Evolutionary conservation across 2,329 filamentous ascomycete genomes (phyloP).

Genomic region (Hypoxylon sp.): DNA sequence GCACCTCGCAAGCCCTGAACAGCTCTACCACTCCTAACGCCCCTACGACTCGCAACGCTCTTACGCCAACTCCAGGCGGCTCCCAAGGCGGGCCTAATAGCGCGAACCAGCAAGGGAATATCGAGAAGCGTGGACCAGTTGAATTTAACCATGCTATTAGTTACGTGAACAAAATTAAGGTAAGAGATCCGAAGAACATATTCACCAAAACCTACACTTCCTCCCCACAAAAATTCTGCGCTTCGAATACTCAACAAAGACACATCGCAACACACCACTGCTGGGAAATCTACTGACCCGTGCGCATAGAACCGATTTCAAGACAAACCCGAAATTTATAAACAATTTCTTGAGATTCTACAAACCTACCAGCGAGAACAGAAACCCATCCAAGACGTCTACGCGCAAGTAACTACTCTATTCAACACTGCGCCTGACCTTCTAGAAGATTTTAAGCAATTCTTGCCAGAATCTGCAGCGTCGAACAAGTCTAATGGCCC

Average conservation of each 20-base stretch:
- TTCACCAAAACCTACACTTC: not conserved
- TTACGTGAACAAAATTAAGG: conserved; percentile 99
- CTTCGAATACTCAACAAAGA: conserved; percentile 3
- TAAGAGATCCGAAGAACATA: conserved; percentile 59
- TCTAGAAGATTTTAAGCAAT: conserved; percentile 98
- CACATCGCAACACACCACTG: not conserved
- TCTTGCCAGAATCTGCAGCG: conserved; percentile 87
- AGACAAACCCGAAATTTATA: conserved; percentile 97
- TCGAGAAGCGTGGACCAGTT: conserved; percentile 92
- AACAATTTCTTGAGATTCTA: conserved; percentile 97
- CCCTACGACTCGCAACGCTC: conserved; percentile 66
- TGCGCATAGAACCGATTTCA: conserved; percentile 88
- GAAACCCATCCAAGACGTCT: conserved; percentile 98
- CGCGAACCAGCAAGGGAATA: conserved; percentile 70
- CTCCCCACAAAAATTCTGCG: conserved; percentile 31
- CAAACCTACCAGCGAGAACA: conserved; percentile 99
- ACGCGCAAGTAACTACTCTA: conserved; percentile 93
- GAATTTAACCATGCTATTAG: conserved; percentile 99
- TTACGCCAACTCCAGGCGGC: conserved; percentile 72
- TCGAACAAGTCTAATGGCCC: conserved; percentile 71
- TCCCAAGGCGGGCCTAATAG: conserved; percentile 74
- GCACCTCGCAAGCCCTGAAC: conserved; percentile 54
- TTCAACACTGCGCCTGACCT: conserved; percentile 96
- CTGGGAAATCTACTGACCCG: conserved; percentile 26
- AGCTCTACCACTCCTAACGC: conserved; percentile 59